Conservation (phyloP, 805 yeast species). For the Hanseniaspora taiwanica region DNA sequence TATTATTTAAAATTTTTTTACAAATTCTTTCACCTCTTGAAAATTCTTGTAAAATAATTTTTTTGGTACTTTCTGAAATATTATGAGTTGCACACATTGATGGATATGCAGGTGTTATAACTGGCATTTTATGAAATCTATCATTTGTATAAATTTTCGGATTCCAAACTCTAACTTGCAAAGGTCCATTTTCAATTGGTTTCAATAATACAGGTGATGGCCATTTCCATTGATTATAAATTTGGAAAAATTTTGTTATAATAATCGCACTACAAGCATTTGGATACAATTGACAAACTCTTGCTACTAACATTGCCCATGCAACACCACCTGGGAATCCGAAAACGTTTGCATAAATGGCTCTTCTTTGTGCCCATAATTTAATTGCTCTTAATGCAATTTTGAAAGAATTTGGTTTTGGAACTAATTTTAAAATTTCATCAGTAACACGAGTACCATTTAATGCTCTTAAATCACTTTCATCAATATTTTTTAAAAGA, state of each 20-base stretch:
- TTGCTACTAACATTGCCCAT: slow-evolving; percentile 99
- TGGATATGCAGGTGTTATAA: slow-evolving; percentile 95
- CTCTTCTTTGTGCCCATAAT: slow-evolving; percentile 93
- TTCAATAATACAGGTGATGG: slow-evolving; percentile 93
- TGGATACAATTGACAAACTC: slow-evolving; percentile 93
- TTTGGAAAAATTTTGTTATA: slow-evolving; percentile 78
- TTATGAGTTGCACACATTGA: slow-evolving; percentile 96
- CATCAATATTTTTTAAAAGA: slow-evolving; percentile 75
- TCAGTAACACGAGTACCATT: slow-evolving; percentile 98
- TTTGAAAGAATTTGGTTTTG: slow-evolving; percentile 84
- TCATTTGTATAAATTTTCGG: slow-evolving; percentile 85
- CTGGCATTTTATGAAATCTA: slow-evolving; percentile 89
- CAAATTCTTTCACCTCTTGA: slow-evolving; percentile 61
- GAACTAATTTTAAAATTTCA: slow-evolving; percentile 78
- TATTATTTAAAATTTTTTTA: slow-evolving; percentile 50
- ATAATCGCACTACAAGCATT: slow-evolving; percentile 90
- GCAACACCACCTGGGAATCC: slow-evolving; percentile 99
- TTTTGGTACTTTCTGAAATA: slow-evolving; percentile 78
- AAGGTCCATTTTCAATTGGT: slow-evolving; percentile 92
- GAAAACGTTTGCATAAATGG: slow-evolving; percentile 84
- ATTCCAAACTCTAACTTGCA: slow-evolving; percentile 94
- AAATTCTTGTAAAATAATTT: slow-evolving; percentile 67
- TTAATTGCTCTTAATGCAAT: slow-evolving; percentile 87
- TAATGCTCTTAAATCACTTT: slow-evolving; percentile 74
- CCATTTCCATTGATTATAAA: slow-evolving; percentile 89